Conservation (phyloP, 768 basidiomycete genomes). For the Boletus bicolor region DNA sequence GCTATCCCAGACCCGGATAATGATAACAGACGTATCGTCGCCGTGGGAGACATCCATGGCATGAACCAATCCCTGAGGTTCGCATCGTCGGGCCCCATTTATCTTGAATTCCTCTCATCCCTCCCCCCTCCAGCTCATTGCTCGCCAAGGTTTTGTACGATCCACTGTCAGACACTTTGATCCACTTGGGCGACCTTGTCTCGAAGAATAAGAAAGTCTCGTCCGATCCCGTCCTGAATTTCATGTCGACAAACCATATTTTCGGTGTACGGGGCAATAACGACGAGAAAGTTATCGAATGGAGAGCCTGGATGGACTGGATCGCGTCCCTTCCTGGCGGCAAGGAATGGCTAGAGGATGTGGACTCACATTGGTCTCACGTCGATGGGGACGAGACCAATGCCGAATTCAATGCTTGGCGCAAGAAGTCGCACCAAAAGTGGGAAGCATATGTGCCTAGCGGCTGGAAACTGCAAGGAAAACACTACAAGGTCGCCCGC, state of each 20-base stretch:
- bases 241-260: constrained; percentile 59
- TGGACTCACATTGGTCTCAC: constrained; percentile 44
- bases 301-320: constrained; percentile 87
- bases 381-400: constrained; percentile 28
- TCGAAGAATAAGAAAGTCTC: constrained; percentile 55
- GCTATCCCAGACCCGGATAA: constrained; percentile 41
- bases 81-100: constrained; percentile 22
- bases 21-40: constrained; percentile 54
- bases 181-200: constrained; percentile 83
- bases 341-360: constrained; percentile 50
- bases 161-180: constrained; percentile 57
- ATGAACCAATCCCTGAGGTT: constrained; percentile 68
- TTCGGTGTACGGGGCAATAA: constrained; percentile 92
- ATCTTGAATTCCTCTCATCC: not conserved
- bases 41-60: constrained; percentile 89
- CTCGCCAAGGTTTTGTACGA: constrained; percentile 61
- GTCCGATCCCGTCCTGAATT: constrained; percentile 62
- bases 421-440: constrained; percentile 32
- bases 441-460: constrained; percentile 56
- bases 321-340: constrained; percentile 45
- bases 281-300: constrained; percentile 88
- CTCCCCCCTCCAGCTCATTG: constrained; percentile 46
- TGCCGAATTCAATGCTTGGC: constrained; percentile 36
- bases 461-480: constrained; percentile 71
- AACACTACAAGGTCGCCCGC: constrained; percentile 75